These are phyloP conservation scores for Talaromyces stipitatus DNA, from an alignment of 495 filamentous ascomycete genomes.

Conservation along the genomic window DNA sequence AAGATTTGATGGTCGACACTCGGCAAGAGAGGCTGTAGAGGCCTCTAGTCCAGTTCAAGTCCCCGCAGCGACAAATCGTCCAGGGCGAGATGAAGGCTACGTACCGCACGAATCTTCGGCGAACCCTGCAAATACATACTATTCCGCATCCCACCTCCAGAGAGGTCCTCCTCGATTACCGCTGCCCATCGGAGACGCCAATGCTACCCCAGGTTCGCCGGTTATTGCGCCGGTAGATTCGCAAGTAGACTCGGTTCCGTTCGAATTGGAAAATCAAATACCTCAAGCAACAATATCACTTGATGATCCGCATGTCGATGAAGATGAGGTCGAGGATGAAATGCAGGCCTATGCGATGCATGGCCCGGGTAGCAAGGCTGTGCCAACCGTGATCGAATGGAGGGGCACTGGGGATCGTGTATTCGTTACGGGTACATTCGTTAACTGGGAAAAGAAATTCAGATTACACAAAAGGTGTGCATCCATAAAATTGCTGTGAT, in stretches of 20 bases:
- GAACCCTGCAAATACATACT: slow-evolving; percentile 41
- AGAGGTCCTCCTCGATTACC: slow-evolving; percentile 74
- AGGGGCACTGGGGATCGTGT: slow-evolving; percentile 70
- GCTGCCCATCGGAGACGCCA: slow-evolving; percentile 83
- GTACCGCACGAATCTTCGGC: slow-evolving; percentile 30
- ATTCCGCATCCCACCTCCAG: slow-evolving; percentile 48
- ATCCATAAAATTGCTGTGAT: background rate
- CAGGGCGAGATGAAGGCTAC: slow-evolving; percentile 23
- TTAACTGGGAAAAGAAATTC: slow-evolving; percentile 90
- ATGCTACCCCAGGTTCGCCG: slow-evolving; percentile 77
- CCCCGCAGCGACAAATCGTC: slow-evolving; percentile 26
- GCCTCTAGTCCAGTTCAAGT: slow-evolving; percentile 44
- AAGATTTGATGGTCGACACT: slow-evolving; percentile 18
- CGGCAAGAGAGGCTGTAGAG: slow-evolving; percentile 21
- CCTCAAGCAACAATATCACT: slow-evolving; percentile 37
- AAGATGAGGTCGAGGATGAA: slow-evolving; percentile 74
- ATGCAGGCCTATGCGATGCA: slow-evolving; percentile 52
- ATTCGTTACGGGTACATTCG: slow-evolving; percentile 95
- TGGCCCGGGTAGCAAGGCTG: slow-evolving; percentile 33
- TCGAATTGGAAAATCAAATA: slow-evolving; percentile 37
- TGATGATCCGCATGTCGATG: slow-evolving; percentile 55
- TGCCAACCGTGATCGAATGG: slow-evolving; percentile 84
- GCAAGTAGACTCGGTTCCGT: slow-evolving; percentile 42
- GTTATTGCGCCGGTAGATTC: slow-evolving; percentile 56
- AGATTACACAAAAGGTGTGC: slow-evolving; percentile 71